Conservation (phyloP, 192 early-diverging fungal species). For the Gamsiella multidivaricata region DNA sequence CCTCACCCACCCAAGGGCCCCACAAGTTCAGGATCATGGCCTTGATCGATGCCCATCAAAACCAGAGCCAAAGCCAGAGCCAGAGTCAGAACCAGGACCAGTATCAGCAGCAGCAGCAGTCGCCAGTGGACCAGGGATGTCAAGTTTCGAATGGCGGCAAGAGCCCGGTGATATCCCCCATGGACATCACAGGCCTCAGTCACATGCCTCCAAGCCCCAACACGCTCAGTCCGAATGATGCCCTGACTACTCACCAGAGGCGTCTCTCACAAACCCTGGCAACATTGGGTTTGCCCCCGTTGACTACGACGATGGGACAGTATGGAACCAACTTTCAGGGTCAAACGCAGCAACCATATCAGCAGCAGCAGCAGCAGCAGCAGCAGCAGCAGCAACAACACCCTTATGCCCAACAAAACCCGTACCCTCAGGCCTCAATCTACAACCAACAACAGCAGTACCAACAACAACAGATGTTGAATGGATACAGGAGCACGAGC, state of each 20-base stretch:
- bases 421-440: constrained; percentile 1
- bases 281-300: background rate
- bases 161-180: constrained; percentile 1
- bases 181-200: constrained; percentile 2
- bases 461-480: constrained; percentile 1
- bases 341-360: constrained; percentile 5
- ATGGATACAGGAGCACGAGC: constrained; percentile 33
- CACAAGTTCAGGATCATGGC: constrained; percentile 53
- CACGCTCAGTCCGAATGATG: constrained; percentile 36
- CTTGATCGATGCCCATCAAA: constrained; percentile 49
- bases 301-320: constrained; percentile 4
- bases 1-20: constrained; percentile 47
- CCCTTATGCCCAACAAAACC: constrained; percentile 7
- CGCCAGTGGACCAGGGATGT: background rate
- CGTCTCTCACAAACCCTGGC: constrained; percentile 28
- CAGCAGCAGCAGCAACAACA: constrained; percentile 23
- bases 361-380: constrained; percentile 17
- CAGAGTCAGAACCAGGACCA: constrained; percentile 8
- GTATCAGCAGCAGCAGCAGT: constrained; percentile 17
- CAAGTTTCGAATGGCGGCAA: background rate
- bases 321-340: background rate
- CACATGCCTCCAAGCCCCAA: constrained; percentile 26
- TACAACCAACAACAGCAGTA: constrained; percentile 5
- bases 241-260: constrained; percentile 17
- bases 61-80: constrained; percentile 17